These are phyloP conservation scores for Apiotrichum akiyoshidainum DNA, from an alignment of 1,284 basidiomycete species.

Conservation along the genomic window DNA sequence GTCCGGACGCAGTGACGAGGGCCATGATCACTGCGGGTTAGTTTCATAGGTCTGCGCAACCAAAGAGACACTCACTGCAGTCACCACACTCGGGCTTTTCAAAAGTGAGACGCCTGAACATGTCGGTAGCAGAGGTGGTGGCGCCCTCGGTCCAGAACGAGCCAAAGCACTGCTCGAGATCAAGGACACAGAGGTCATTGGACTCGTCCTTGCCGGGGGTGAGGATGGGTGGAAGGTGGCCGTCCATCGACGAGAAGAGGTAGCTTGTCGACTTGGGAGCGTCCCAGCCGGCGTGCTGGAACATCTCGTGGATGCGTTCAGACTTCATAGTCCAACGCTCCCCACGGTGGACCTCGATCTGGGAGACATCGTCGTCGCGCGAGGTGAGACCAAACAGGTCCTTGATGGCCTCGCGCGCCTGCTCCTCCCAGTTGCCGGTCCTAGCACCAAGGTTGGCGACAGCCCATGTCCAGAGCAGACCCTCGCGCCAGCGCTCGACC, in stretches of 20 bases:
- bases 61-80: constrained; percentile 51
- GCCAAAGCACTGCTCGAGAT: constrained; percentile 48
- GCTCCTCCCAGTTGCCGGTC: constrained; percentile 29
- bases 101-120: constrained; percentile 57
- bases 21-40: constrained; percentile 52
- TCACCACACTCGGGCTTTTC: constrained; percentile 55
- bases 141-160: constrained; percentile 40
- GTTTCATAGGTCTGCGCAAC: neutral
- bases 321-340: constrained; percentile 38
- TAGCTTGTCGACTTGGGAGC: constrained; percentile 38
- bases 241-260: constrained; percentile 43
- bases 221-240: constrained; percentile 40
- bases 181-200: constrained; percentile 33
- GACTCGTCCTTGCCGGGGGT: constrained; percentile 15
- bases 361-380: constrained; percentile 32
- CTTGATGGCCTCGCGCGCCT: constrained; percentile 30
- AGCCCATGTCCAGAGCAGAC: constrained; percentile 45
- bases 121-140: constrained; percentile 40
- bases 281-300: constrained; percentile 40
- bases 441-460: constrained; percentile 40
- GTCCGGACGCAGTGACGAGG: constrained; percentile 53
- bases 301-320: constrained; percentile 28
- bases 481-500: constrained; percentile 50
- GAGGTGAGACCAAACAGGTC: constrained; percentile 33
- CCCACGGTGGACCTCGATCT: constrained; percentile 42